A percentile compares a stretch with the other conserved stretches of the same genome.
Conservation (phyloP, 1,284 basidiomycete species). For the Pseudozyma flocculosa region DNA sequence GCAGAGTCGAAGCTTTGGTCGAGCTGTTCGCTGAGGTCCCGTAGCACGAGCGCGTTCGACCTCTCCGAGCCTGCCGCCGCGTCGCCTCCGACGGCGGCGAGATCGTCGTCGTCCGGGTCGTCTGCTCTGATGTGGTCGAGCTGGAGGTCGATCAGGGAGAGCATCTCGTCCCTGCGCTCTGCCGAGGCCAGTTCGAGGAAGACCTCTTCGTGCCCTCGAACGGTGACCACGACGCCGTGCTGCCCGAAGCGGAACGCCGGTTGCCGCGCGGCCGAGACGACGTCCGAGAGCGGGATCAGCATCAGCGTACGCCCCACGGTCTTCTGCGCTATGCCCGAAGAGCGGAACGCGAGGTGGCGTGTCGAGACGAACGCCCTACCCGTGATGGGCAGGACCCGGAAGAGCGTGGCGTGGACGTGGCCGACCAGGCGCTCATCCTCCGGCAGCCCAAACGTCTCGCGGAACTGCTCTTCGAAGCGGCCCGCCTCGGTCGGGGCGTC, state of each 20-base stretch:
- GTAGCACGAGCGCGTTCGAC: constrained; percentile 35
- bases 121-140: constrained; percentile 13
- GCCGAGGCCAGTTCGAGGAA: constrained; percentile 88
- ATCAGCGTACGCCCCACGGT: constrained; percentile 66
- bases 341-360: constrained; percentile 49
- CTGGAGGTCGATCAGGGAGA: constrained; percentile 73
- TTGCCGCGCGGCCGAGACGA: constrained; percentile 78
- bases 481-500: background rate
- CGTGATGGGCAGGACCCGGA: constrained; percentile 41
- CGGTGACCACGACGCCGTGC: constrained; percentile 81
- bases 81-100: too few species aligned
- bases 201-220: constrained; percentile 92
- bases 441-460: constrained; percentile 30
- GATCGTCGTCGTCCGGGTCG: background rate
- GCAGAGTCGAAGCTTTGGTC: constrained; percentile 15
- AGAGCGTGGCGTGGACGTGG: constrained; percentile 39
- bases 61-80: constrained; percentile 8
- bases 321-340: constrained; percentile 39
- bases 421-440: constrained; percentile 31
- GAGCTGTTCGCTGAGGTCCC: constrained; percentile 44
- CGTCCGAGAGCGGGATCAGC: constrained; percentile 85
- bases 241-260: constrained; percentile 86
- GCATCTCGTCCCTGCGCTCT: constrained; percentile 75
- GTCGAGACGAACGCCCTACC: constrained; percentile 44
- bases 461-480: constrained; percentile 18